A percentile compares a stretch with the other conserved stretches of the same genome.
phyloP scores from a whole-genome alignment of 2,329 filamentous ascomycete genomes.

The Podosphaera xanthii region DNA sequence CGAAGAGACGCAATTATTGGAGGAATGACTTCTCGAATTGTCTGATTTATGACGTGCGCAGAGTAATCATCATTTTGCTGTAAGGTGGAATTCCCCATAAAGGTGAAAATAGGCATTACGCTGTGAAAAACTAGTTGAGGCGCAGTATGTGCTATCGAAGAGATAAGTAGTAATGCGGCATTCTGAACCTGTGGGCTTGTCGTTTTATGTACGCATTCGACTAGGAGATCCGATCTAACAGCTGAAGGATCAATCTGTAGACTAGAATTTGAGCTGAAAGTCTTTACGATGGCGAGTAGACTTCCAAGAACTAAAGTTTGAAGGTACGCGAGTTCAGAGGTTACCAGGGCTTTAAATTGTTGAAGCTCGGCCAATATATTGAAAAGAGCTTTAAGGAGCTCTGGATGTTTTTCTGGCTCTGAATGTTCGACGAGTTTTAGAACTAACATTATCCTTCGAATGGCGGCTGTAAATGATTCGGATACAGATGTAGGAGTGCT shows the following conservation, averaged over 20 bases:
- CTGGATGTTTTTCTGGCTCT: constrained; percentile 48
- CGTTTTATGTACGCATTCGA: constrained; percentile 82
- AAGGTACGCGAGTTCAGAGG: constrained; percentile 74
- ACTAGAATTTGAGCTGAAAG: constrained; percentile 37
- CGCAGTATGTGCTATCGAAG: constrained; percentile 63
- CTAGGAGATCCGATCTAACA: constrained; percentile 71
- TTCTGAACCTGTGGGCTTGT: constrained; percentile 88
- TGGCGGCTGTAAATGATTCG: constrained; percentile 39
- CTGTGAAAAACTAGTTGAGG: constrained; percentile 86
- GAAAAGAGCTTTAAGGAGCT: constrained; percentile 61
- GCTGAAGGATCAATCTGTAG: constrained; percentile 53
- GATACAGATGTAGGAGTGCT: constrained; percentile 37
- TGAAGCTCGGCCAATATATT: constrained; percentile 69
- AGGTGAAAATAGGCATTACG: constrained; percentile 97
- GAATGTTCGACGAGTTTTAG: constrained; percentile 73
- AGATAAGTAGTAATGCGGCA: constrained; percentile 67
- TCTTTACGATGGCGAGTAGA: constrained; percentile 63
- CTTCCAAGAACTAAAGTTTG: constrained; percentile 67
- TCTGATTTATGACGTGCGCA: constrained; percentile 84
- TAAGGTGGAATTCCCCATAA: constrained; percentile 81
- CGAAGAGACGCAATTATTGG: constrained; percentile 70
- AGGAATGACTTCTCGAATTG: constrained; percentile 82
- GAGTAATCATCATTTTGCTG: constrained; percentile 93
- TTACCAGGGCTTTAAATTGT: constrained; percentile 56
- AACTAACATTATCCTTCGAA: constrained; percentile 65